Base-by-base conservation (phyloP, 176 grass and related monocot species). In the Triticum dicoccoides region DNA sequence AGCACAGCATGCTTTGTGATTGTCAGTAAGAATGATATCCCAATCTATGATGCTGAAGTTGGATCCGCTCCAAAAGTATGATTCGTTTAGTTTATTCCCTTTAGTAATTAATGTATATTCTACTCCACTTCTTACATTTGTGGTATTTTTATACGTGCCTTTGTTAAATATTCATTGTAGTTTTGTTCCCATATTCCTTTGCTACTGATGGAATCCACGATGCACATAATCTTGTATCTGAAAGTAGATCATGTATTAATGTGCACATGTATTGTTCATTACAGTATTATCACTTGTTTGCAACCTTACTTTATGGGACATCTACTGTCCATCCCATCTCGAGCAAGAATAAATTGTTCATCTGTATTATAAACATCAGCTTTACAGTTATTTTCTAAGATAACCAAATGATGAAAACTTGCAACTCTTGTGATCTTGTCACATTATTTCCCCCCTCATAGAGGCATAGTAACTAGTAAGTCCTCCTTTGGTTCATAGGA, bases 41-140 rank as follows among this genome's bases (percentile, higher is more conserved):
- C 88, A 18, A 88, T 94, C 27, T 98, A 94, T 35, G 88, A 94
- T 82, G 91, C 91, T 92, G 91, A 95, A 95, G 86, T 95, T 85
- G 91, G 91, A 45, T 98, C 88, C 64, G 86, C 88, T 44, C 80
- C 84, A 58, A 98, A 91, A 67, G 93, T 93, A 90, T 24, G 58
- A 6, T 56, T 65, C 17, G 72, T 56, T 80, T 30, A 73, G 11
- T 72, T 8, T 20, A 58, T 72, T 39, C 32, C 11, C 32, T 33
- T 18, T 56, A 74, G n/a, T 64, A 29, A 65, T 84, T 74, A 65
- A 23, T 80, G 23, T 17, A 11, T 84, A 15, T 49, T 83, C 15
- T 29, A 44, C 58, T 83, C 24, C 11, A 44, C 25, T 18, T 45
- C 42, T 74, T 75, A 33, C 35, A 47, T 63, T 66, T 5, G 4